phyloP scores from a whole-genome alignment of 2,329 filamentous ascomycete species.

The Orbilia quercus region DNA sequence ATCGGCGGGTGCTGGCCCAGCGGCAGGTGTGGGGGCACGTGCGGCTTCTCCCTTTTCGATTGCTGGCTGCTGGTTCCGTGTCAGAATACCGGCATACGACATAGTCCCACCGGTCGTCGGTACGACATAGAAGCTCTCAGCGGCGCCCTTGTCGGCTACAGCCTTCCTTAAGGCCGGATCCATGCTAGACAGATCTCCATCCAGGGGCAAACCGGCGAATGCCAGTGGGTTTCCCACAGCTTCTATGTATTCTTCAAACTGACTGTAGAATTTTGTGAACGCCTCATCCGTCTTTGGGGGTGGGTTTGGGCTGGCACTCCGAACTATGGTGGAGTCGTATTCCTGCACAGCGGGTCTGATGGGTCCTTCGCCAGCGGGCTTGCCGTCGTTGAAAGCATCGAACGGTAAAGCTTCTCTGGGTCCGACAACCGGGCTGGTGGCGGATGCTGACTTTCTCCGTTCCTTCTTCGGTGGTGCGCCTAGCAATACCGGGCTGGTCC shows the following conservation, averaged over 20 bases:
- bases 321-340: constrained; percentile 31
- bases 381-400: constrained; percentile 31
- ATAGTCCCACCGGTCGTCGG: constrained; percentile 90
- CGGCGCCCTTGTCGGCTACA: constrained; percentile 63
- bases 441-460: constrained; percentile 46
- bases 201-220: constrained; percentile 87
- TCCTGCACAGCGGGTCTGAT: constrained; percentile 50
- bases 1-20: constrained; percentile 56
- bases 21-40: constrained; percentile 28
- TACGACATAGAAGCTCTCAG: constrained; percentile 92
- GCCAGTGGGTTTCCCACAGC: constrained; percentile 79
- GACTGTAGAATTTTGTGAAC: constrained; percentile 90
- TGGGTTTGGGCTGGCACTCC: constrained; percentile 43
- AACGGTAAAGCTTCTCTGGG: constrained; percentile 46
- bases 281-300: constrained; percentile 72
- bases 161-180: constrained; percentile 54
- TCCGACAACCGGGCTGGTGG: constrained; percentile 44
- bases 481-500: constrained; percentile 50
- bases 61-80: constrained; percentile 64
- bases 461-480: constrained; percentile 53
- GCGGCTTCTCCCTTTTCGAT: constrained; percentile 41
- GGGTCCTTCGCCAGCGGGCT: constrained; percentile 38
- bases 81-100: constrained; percentile 90
- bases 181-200: constrained; percentile 55
- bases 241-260: constrained; percentile 88